Evolutionary conservation across 768 basidiomycete species (phyloP).

Genomic region (Rhodotorula paludigena): DNA sequence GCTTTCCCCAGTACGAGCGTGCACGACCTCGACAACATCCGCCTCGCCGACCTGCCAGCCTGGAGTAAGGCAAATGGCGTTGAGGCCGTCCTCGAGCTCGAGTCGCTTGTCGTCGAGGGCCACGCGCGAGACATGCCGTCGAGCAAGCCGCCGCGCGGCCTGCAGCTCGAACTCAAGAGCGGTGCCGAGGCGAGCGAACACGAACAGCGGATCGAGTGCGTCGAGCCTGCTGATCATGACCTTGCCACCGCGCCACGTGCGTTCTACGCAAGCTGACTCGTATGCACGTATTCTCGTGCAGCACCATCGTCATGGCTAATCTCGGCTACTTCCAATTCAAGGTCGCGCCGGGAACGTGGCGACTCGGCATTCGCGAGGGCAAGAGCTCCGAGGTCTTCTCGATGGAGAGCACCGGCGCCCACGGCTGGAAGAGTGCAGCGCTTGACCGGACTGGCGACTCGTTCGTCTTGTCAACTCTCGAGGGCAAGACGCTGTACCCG

Average conservation of each 20-base stretch:
- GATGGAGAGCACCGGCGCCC: constrained; percentile 79
- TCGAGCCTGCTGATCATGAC: no score
- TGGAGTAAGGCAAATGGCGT: constrained; percentile 57
- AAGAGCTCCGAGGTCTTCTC: constrained; percentile 71
- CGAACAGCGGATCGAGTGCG: constrained; percentile 11
- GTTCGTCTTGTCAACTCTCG: constrained; percentile 82
- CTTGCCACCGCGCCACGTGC: no score
- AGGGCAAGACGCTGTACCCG: constrained; percentile 83
- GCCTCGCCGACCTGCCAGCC: constrained; percentile 62
- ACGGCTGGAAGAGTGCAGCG: constrained; percentile 76
- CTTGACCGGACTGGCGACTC: constrained; percentile 60
- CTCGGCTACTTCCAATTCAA: constrained; percentile 95
- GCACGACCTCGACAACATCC: constrained; percentile 94
- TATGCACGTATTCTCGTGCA: not conserved
- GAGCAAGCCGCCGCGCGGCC: constrained; percentile 72
- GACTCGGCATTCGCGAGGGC: constrained; percentile 74
- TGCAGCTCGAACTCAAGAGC: constrained; percentile 75
- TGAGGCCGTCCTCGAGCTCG: constrained; percentile 76
- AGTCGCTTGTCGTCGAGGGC: constrained; percentile 87
- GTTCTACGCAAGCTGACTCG: no score
- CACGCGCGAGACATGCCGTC: constrained; percentile 72
- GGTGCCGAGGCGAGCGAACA: constrained; percentile 40
- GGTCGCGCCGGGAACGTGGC: constrained; percentile 80
- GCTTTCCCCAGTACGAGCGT: constrained; percentile 80
- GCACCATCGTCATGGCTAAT: constrained; percentile 89